Conservation (phyloP, 1,284 basidiomycete species). For the Tetrapyrgos nigripes region DNA sequence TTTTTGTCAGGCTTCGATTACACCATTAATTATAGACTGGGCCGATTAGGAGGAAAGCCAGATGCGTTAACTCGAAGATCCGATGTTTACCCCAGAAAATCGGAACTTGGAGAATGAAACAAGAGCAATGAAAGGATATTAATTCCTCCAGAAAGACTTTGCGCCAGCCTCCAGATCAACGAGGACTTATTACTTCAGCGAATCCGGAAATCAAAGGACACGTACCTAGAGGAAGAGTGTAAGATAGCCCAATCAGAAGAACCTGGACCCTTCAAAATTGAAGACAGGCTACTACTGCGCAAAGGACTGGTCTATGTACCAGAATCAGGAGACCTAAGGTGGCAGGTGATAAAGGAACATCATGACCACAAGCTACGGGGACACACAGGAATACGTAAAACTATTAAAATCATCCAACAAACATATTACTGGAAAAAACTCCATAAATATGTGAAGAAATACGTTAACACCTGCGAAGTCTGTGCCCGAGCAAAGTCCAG, state of each 20-base stretch:
- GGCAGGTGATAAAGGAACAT: background rate
- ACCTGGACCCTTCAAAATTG: conserved; percentile 21
- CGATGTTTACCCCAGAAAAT: conserved; percentile 5
- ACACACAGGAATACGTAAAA: conserved; percentile 40
- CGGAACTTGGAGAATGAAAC: background rate
- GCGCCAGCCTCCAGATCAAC: background rate
- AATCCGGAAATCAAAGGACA: background rate
- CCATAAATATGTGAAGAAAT: conserved; percentile 17
- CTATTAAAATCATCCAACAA: conserved; percentile 21
- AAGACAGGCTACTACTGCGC: conserved; percentile 9
- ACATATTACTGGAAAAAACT: conserved; percentile 30
- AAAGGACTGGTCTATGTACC: conserved; percentile 14
- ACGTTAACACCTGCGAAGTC: conserved; percentile 7
- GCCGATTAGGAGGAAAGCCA: background rate
- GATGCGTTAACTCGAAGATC: conserved; percentile 4
- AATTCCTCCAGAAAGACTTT: background rate
- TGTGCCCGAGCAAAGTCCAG: background rate
- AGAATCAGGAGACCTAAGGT: background rate
- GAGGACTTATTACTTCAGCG: background rate
- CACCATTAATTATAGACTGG: conserved; percentile 1
- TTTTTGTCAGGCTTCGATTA: no score
- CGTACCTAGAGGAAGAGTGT: background rate
- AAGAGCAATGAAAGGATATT: background rate
- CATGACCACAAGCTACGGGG: conserved; percentile 24
- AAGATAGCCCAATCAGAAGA: background rate